Evolutionary conservation across 345 rosid genomes (phyloP).

Genomic region (Populus pruinosa): DNA sequence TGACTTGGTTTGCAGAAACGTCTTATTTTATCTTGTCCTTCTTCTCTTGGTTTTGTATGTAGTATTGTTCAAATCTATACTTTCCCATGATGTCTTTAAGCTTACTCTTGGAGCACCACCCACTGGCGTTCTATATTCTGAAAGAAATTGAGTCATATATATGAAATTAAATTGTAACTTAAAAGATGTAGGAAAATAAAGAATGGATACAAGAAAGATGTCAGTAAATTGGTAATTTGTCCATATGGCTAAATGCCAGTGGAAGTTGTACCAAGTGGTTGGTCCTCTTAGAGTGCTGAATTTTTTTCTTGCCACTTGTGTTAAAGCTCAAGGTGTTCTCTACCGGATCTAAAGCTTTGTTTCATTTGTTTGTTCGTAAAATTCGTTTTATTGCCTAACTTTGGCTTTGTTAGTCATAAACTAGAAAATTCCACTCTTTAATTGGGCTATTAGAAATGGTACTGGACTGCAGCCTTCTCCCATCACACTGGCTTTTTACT

Average conservation of each 20-base stretch:
- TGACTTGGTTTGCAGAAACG: neutral
- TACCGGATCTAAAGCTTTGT: neutral
- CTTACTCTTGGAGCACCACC: neutral
- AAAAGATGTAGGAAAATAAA: neutral
- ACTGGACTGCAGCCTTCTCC: neutral
- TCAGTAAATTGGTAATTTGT: neutral
- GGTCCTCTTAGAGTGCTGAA: neutral
- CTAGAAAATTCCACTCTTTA: neutral
- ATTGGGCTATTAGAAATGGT: neutral
- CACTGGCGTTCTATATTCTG: neutral
- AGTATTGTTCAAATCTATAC: no score
- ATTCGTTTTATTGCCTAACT: neutral
- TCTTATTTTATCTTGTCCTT: neutral
- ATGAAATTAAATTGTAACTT: neutral
- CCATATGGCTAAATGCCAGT: neutral
- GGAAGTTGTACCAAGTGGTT: neutral
- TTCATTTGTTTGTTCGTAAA: neutral
- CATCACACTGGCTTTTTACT: neutral
- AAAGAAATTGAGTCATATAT: neutral
- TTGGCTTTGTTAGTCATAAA: neutral
- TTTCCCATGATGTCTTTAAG: neutral
- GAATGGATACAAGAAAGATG: neutral
- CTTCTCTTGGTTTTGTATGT: no score
- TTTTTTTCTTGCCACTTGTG: neutral
- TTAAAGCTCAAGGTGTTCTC: neutral